Evolutionary conservation across 257 asterid genomes (phyloP), one percentile per base, ranked within the genome.

Genomic region (Scutellaria minor): DNA sequence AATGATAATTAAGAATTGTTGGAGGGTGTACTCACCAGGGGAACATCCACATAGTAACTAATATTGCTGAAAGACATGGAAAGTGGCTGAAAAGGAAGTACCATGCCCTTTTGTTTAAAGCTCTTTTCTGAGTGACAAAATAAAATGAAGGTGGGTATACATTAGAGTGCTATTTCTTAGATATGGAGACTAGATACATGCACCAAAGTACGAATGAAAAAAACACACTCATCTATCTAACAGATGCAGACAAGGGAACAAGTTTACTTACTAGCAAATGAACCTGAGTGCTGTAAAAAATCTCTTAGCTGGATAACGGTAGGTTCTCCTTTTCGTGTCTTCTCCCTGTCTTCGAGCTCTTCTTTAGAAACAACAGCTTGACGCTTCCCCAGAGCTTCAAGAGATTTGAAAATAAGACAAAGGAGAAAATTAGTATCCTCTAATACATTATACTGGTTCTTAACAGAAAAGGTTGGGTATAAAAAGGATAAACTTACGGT

Each of bases 11-110:
- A 62, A 66, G 64, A 77, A 67, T 18, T 63, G 56, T 40, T 44
- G 65, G 72, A 72, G 63, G 64, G 68, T 67, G 63, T 67, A 72
- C 96, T 56, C 79, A 93, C 98, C 86, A 82, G 73, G 45, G 98
- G 97, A 69, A 91, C 88, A 73, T 93, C 97, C 75, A 93, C 98
- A 64, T 87, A 93, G 89, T 93, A 93, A 80, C 77, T 81, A 77
- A 93, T 85, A 74, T 89, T 82, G 86, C 89, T 86, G 85, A 93
- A 93, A 78, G 97, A 77, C 97, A 93, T 87, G 13, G 94, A 80
- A 66, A 89, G 96, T 73, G 86, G 94, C 77, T 87, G 96, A 77
- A 93, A 93, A 39, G 97, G 98, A 74, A 93, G 96, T 83, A 89
- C 96, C 97, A 93, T 89, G 81, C 97, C 97, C 79, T 71, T 87